These are phyloP conservation scores for Dissophora ornata DNA, from an alignment of 192 early-diverging fungal genomes.

Conservation along the genomic window DNA sequence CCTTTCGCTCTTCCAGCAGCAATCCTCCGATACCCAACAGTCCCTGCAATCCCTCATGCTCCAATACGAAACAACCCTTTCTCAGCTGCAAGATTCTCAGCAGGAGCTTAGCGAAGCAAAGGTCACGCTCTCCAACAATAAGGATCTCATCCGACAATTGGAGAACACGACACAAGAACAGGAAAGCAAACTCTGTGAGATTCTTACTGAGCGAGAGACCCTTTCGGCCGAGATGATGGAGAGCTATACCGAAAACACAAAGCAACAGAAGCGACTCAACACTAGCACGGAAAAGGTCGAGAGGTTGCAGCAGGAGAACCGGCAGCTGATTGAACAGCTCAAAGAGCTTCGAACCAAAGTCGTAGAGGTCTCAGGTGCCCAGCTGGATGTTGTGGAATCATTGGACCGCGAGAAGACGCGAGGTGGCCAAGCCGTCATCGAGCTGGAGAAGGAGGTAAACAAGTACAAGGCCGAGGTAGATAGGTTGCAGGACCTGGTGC, in stretches of 20 bases:
- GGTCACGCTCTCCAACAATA: slow-evolving; percentile 3
- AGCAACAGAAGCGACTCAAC: slow-evolving; percentile 19
- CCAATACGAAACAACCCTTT: slow-evolving; percentile 21
- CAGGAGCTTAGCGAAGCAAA: neutral
- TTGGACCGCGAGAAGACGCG: slow-evolving; percentile 11
- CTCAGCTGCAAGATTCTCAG: slow-evolving; percentile 17
- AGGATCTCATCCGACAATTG: slow-evolving; percentile 6
- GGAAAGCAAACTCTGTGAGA: slow-evolving; percentile 14
- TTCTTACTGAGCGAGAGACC: slow-evolving; percentile 22
- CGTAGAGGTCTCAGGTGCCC: slow-evolving; percentile 8
- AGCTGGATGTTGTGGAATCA: slow-evolving; percentile 1
- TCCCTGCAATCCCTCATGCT: slow-evolving; percentile 9
- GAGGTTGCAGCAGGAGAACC: slow-evolving; percentile 41
- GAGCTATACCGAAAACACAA: slow-evolving; percentile 23
- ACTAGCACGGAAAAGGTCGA: slow-evolving; percentile 25
- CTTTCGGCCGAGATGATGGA: slow-evolving; percentile 34
- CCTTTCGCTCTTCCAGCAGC: slow-evolving; percentile 35
- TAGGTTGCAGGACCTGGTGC: slow-evolving; percentile 34
- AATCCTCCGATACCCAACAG: slow-evolving; percentile 30
- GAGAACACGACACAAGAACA: slow-evolving; percentile 18
- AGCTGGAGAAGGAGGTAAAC: slow-evolving; percentile 11
- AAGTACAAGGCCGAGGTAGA: slow-evolving; percentile 23
- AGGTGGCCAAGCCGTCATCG: neutral
- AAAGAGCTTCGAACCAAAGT: slow-evolving; percentile 8
- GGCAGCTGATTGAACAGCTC: slow-evolving; percentile 37